Conservation (phyloP, 2,329 filamentous ascomycete species). For the Scorias spongiosa region DNA sequence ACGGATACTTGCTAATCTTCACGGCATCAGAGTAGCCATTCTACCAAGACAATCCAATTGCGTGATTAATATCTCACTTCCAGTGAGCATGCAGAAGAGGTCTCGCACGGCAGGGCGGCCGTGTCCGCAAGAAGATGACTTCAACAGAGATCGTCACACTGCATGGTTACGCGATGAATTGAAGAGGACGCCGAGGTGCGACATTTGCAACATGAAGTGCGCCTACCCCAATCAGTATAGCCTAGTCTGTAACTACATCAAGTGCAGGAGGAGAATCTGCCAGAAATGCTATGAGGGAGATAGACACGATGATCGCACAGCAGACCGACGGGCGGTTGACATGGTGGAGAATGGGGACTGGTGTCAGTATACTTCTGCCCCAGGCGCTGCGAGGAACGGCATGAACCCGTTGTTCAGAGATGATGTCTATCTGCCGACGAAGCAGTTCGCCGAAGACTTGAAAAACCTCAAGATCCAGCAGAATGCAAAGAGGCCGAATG, state of each 20-base stretch:
- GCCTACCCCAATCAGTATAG: not conserved
- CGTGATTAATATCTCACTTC: too few species aligned
- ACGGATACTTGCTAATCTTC: too few species aligned
- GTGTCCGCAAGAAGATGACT: not conserved
- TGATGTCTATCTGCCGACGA: not conserved
- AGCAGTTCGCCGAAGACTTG: not conserved
- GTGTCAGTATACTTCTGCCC: constrained; percentile 3
- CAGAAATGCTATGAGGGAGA: constrained; percentile 6
- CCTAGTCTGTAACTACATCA: not conserved
- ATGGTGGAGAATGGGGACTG: constrained; percentile 7
- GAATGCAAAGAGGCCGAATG: not conserved
- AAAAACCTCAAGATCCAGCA: not conserved
- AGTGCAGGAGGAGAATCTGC: constrained; percentile 9
- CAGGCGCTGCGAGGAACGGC: not conserved
- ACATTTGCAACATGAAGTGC: constrained; percentile 9
- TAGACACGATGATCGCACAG: constrained; percentile 1
- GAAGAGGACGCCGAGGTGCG: constrained; percentile 11
- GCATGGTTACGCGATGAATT: constrained; percentile 6
- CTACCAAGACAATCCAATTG: too few species aligned
- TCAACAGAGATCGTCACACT: constrained; percentile 1
- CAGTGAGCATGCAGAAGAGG: too few species aligned
- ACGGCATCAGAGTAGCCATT: too few species aligned
- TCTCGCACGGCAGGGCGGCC: not conserved
- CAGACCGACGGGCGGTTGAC: constrained; percentile 4
- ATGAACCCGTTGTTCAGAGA: not conserved